Evolutionary conservation across 805 yeast genomes (phyloP), one percentile per base, ranked within the genome.

Genomic region (Wickerhamomyces hampshirensis): DNA sequence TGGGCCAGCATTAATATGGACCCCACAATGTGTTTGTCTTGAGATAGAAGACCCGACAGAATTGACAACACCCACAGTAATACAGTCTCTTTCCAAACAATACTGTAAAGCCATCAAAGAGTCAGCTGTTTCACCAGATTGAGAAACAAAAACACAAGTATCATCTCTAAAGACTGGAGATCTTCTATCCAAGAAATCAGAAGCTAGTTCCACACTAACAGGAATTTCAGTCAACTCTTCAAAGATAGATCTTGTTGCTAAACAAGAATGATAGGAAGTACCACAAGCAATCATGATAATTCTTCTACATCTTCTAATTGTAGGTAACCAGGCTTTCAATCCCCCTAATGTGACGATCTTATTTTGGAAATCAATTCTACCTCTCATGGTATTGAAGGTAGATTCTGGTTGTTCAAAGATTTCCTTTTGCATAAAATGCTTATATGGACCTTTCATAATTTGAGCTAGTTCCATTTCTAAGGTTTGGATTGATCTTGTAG

Each of bases 251-350:
- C 99, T 80, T 16, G 96, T 91, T 15, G 98, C 98, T 59, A 93
- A 67, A 70, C 99, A 93, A 13, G 98, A 93, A 66, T 93, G 98
- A 60, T 89, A 93, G 0, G 98, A 93, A 6, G 99, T 93, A 68
- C 99, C 99, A 68, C 99, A 93, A 2, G 98, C 99, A 66, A 93
- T 85, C 98, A 93, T 93, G 42, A 89, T 85, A 53, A 93, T 75
- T 65, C 98, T 79, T 66, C 97, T 80, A 52, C 96, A 88, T 57
- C 96, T 79, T 66, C 98, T 78, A 45, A 93, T 85, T 31, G 93
- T 84, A 19, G 93, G 79, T 45, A 93, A 69, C 74, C 80, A 85
- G 12, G 83, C 72, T 50, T 83, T 77, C 55, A 93, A 73, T 28
- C 99, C 99, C 56, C 98, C 98, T 43, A 93, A 72, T 48, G 75